Evolutionary conservation across 169 alveolate species (phyloP).

Genomic region (Plasmodium malariae): DNA sequence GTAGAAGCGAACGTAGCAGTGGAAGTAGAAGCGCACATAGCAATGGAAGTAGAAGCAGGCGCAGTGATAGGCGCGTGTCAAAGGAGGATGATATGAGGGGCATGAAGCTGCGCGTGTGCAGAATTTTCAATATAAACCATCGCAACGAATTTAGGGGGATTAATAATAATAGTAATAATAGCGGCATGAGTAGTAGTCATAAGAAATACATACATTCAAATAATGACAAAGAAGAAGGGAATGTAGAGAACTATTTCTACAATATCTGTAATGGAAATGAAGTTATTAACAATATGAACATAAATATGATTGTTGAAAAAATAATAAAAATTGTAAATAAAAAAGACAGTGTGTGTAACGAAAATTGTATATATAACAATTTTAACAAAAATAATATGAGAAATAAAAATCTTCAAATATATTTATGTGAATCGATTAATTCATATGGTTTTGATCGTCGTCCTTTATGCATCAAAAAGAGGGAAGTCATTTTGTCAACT

Average conservation of each 20-base stretch:
- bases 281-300: conserved; percentile 69
- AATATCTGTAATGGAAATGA: conserved; percentile 58
- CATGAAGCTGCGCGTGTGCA: conserved; percentile 53
- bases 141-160: conserved; percentile 17
- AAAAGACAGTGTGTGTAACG: conserved; percentile 59
- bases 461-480: conserved; percentile 40
- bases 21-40: background rate
- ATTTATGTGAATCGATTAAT: conserved; percentile 61
- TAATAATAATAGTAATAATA: background rate
- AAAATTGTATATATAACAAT: conserved; percentile 35
- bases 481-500: conserved; percentile 50
- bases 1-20: background rate
- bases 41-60: background rate
- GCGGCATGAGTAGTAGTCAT: background rate
- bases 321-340: conserved; percentile 33
- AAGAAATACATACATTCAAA: background rate
- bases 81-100: background rate
- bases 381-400: conserved; percentile 19
- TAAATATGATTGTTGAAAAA: conserved; percentile 55
- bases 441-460: conserved; percentile 66
- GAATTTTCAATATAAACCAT: conserved; percentile 53
- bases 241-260: conserved; percentile 38
- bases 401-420: conserved; percentile 45
- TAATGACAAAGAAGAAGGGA: conserved; percentile 1
- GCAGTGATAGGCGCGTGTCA: background rate